Percentiles rank a stretch among this genome's conserved stretches.
Evolutionary conservation across 352 stramenopile genomes (phyloP).

Genomic region (Phytophthora vignae): DNA sequence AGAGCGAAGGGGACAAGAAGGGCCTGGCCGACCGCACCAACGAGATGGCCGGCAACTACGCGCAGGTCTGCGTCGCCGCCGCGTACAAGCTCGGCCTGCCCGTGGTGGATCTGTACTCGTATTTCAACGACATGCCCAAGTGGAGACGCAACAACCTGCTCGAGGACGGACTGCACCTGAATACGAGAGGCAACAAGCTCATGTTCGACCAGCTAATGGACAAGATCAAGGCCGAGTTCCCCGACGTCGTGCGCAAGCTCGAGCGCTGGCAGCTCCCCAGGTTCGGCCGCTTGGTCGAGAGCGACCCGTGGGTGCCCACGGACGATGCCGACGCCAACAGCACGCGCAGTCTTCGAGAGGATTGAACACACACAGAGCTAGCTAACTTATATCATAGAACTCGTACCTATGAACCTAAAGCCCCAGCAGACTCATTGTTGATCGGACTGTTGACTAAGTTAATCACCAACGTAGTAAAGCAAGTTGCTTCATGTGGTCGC

Average conservation of each 20-base stretch:
- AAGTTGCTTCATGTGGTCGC: constrained; percentile 6
- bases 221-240: constrained; percentile 46
- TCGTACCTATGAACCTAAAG: not conserved
- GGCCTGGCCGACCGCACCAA: constrained; percentile 52
- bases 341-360: constrained; percentile 20
- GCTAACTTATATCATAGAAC: constrained; percentile 28
- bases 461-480: not conserved
- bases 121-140: constrained; percentile 55
- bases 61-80: constrained; percentile 45
- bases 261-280: constrained; percentile 25
- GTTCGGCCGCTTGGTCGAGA: constrained; percentile 28
- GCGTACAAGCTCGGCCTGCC: constrained; percentile 35
- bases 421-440: not conserved
- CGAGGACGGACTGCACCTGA: constrained; percentile 66
- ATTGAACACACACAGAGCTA: constrained; percentile 24
- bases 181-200: constrained; percentile 53
- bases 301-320: constrained; percentile 24
- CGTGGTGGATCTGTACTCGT: constrained; percentile 52
- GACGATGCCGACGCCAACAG: constrained; percentile 14
- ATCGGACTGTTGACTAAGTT: not conserved
- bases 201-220: constrained; percentile 50
- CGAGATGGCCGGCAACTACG: constrained; percentile 45
- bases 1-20: constrained; percentile 17
- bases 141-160: constrained; percentile 51
- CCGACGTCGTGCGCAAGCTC: constrained; percentile 30